Conservation (phyloP, 805 yeast genomes). For the Saccharomycopsis olivae region DNA sequence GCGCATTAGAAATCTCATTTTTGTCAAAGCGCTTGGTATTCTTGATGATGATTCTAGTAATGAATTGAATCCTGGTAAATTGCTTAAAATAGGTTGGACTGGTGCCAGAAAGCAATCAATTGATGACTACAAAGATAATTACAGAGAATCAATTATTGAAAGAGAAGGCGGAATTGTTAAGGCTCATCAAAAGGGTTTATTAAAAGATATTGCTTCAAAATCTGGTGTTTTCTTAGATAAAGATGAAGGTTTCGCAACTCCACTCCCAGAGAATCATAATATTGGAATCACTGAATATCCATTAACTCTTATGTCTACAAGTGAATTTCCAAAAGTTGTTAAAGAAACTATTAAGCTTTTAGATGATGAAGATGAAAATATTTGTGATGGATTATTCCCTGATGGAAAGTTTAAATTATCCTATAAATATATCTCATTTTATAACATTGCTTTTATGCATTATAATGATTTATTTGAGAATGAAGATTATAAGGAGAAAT, state of each 20-base stretch:
- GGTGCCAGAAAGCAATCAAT: conserved; percentile 68
- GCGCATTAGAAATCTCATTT: conserved; percentile 20
- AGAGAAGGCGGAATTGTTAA: conserved; percentile 64
- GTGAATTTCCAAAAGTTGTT: conserved; percentile 23
- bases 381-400: conserved; percentile 1
- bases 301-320: conserved; percentile 23
- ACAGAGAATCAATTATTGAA: conserved; percentile 53
- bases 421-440: conserved; percentile 40
- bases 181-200: conserved; percentile 66
- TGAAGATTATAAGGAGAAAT: conserved; percentile 26
- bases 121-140: conserved; percentile 59
- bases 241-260: conserved; percentile 81
- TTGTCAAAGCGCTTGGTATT: conserved; percentile 24
- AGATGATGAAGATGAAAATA: conserved; percentile 21
- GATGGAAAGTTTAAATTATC: conserved; percentile 37
- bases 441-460: conserved; percentile 11
- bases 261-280: conserved; percentile 28
- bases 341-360: conserved; percentile 1
- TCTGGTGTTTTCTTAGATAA: conserved; percentile 53
- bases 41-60: conserved; percentile 21
- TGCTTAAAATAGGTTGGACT: conserved; percentile 84
- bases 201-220: conserved; percentile 40
- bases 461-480: conserved; percentile 32
- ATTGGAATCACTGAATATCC: conserved; percentile 3
- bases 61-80: conserved; percentile 27